phyloP scores from a whole-genome alignment of 306 rosid genomes.

The Phaseolus lunatus region DNA sequence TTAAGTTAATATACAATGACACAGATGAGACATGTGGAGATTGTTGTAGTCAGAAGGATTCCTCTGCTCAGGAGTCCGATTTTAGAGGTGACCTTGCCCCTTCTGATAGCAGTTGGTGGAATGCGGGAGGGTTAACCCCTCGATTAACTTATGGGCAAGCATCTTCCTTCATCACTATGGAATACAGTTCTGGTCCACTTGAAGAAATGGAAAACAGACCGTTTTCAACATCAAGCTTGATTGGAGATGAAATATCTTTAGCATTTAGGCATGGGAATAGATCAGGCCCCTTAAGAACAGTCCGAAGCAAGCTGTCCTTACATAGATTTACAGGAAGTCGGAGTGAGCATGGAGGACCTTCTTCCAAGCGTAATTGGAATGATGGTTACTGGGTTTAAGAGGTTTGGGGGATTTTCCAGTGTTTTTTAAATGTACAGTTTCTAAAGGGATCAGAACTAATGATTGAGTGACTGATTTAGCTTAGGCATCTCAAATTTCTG shows the following conservation, averaged over 20 bases:
- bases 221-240: slow-evolving; percentile 81
- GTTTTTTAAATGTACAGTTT: slow-evolving; percentile 81
- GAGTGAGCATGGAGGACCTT: slow-evolving; percentile 88
- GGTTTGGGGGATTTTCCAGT: slow-evolving; percentile 30
- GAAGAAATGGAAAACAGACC: slow-evolving; percentile 89
- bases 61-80: slow-evolving; percentile 87
- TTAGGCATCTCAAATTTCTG: slow-evolving; percentile 58
- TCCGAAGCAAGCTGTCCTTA: slow-evolving; percentile 74
- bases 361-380: slow-evolving; percentile 63
- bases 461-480: slow-evolving; percentile 59
- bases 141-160: slow-evolving; percentile 80
- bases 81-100: slow-evolving; percentile 77
- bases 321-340: slow-evolving; percentile 80
- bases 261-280: slow-evolving; percentile 90
- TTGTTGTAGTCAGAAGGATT: slow-evolving; percentile 80
- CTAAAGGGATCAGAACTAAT: slow-evolving; percentile 58
- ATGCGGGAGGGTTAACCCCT: slow-evolving; percentile 84
- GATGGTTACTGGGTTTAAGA: slow-evolving; percentile 62
- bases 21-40: slow-evolving; percentile 83
- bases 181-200: slow-evolving; percentile 93
- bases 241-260: slow-evolving; percentile 73
- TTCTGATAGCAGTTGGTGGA: slow-evolving; percentile 97
- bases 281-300: slow-evolving; percentile 90
- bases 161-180: slow-evolving; percentile 92
- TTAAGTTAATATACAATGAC: slow-evolving; percentile 89